Base-by-base conservation (phyloP, 2,329 filamentous ascomycete species). In the Fonsecaea erecta region DNA sequence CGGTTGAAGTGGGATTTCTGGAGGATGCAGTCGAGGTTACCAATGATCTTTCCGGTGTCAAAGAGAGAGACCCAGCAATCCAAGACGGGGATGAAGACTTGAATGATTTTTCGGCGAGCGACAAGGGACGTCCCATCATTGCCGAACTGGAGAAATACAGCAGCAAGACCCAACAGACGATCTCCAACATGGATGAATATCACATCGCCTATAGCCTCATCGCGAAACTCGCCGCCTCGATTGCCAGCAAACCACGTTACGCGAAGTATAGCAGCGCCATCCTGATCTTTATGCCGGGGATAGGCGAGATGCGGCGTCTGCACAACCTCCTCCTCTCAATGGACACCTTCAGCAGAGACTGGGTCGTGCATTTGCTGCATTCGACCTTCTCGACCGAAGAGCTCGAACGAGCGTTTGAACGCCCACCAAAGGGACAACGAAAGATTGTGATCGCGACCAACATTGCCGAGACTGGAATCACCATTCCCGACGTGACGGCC, bases 401-500 rank as follows among this genome's bases (percentile, higher is more conserved):
- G 67, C 95, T 99, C 75, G 94, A 99, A 77, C 89, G 90, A 35
- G 95, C 95, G 0, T 99, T 99, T 75, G 81, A 92, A 5, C 80
- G 97, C 0, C 95, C 95, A 5, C 92, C 93, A 0, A 84, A 83
- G 2, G 94, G 94, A 0, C 83, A 88, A 63, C 86, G 93, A 68
- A 99, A 99, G 79, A 95, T 99, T 69, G 94, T 99, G 1, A 85
- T 99, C 61, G 93, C 95, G 1, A 99, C 95, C 14, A 99, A 99
- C 74, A 99, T 99, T 76, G 95, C 95, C 3, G 95, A 99, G 77
- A 99, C 95, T 0, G 95, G 95, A 81, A 97, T 99, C 74, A 99
- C 95, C 0, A 99, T 99, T 70, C 95, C 95, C 0, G 95, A 99
- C 75, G 92, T 99, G 32, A 98, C 95, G 0, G 97, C 93, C 72